These are phyloP conservation scores for Kodamaea kaohsiungensis DNA, from an alignment of 805 yeast species.

Conservation along the genomic window DNA sequence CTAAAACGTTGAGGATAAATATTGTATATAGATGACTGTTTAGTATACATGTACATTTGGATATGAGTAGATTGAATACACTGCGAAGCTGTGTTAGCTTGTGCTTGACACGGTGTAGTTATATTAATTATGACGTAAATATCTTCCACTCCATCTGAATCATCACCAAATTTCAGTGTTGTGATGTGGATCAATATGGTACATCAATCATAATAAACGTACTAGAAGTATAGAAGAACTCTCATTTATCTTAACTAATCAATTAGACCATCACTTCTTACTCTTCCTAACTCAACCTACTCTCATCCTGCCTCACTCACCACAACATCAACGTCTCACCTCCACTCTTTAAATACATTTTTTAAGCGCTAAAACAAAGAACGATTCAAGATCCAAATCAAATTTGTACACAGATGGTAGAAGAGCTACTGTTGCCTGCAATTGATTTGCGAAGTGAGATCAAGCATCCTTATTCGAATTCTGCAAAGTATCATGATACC, in stretches of 20 bases:
- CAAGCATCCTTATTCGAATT: slow-evolving; percentile 20
- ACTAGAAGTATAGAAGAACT: too few relatives aligned
- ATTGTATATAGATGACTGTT: not conserved
- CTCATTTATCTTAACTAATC: too few relatives aligned
- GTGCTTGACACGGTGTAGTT: too few relatives aligned
- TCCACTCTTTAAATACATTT: not conserved
- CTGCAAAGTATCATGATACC: slow-evolving; percentile 13
- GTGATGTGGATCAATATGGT: too few relatives aligned
- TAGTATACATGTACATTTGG: not conserved
- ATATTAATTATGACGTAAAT: too few relatives aligned
- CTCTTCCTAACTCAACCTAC: not conserved
- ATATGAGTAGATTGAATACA: not conserved
- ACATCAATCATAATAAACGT: too few relatives aligned
- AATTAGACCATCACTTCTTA: too few relatives aligned
- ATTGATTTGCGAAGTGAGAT: slow-evolving; percentile 31
- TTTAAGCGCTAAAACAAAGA: not conserved
- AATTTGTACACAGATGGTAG: slow-evolving; percentile 1
- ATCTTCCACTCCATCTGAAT: too few relatives aligned
- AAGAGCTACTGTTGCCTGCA: slow-evolving; percentile 29
- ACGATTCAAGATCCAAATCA: not conserved
- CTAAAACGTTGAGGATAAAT: not conserved
- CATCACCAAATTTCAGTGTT: too few relatives aligned
- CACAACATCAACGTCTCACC: not conserved
- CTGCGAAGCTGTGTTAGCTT: too few relatives aligned
- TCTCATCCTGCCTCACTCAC: not conserved